Conservation (phyloP, 768 basidiomycete species). For the Lyophyllum semitale region DNA sequence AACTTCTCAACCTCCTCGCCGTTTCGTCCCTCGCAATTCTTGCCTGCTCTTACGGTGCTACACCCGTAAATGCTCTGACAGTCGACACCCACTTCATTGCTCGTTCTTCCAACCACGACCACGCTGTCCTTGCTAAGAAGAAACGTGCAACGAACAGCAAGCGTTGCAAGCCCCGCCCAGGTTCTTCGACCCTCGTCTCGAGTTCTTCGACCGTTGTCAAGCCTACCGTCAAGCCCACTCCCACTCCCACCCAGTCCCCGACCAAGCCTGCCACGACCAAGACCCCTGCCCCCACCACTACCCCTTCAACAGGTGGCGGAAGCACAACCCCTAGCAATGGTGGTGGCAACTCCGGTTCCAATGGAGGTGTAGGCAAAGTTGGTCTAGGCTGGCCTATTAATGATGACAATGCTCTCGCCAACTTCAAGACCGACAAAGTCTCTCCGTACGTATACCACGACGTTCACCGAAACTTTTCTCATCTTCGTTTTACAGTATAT, state of each 20-base stretch:
- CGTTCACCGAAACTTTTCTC: not conserved
- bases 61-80: slow-evolving; percentile 55
- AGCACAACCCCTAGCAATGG: slow-evolving; percentile 1
- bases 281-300: slow-evolving; percentile 16
- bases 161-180: slow-evolving; percentile 62
- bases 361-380: slow-evolving; percentile 43
- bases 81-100: slow-evolving; percentile 37
- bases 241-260: slow-evolving; percentile 13
- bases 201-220: slow-evolving; percentile 26
- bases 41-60: slow-evolving; percentile 46
- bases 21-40: slow-evolving; percentile 60
- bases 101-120: slow-evolving; percentile 45
- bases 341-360: slow-evolving; percentile 20
- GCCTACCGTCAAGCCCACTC: slow-evolving; percentile 12
- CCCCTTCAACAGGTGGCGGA: slow-evolving; percentile 11
- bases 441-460: slow-evolving; percentile 34
- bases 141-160: slow-evolving; percentile 44
- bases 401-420: slow-evolving; percentile 46
- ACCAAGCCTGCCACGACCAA: slow-evolving; percentile 15
- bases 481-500: slow-evolving; percentile 37
- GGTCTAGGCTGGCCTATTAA: slow-evolving; percentile 72
- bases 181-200: too few species aligned
- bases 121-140: slow-evolving; percentile 50
- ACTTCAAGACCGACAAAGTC: slow-evolving; percentile 50
- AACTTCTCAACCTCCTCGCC: slow-evolving; percentile 59